Conservation (phyloP, 179 eudicot genomes). For the Actinidia chinensis region DNA sequence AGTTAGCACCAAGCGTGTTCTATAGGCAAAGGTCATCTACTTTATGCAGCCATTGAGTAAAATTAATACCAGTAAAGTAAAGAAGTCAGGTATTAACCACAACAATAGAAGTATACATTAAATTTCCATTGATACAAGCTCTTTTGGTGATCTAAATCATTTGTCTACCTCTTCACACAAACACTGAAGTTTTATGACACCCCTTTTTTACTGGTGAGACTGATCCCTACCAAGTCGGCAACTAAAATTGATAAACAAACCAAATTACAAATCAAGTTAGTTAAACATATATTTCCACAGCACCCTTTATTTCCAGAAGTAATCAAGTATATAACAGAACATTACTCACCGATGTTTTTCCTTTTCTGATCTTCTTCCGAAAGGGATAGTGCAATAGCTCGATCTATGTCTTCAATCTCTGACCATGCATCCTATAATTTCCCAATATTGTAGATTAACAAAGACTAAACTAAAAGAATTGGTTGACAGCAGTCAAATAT, state of each 20-base stretch:
- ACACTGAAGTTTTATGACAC: background rate
- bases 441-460: conserved; percentile 11
- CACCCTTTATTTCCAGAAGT: background rate
- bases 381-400: conserved; percentile 83
- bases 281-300: background rate
- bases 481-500: background rate
- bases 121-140: background rate
- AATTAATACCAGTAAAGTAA: conserved; percentile 7
- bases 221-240: background rate
- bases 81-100: background rate
- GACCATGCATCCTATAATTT: conserved; percentile 35
- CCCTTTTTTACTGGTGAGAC: background rate
- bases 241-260: conserved; percentile 1
- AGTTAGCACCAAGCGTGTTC: background rate
- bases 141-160: background rate
- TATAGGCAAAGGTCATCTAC: background rate
- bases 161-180: background rate
- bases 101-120: background rate
- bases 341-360: conserved; percentile 48
- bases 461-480: background rate
- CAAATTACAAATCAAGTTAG: background rate
- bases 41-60: background rate
- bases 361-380: conserved; percentile 63
- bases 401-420: conserved; percentile 70
- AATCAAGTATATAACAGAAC: conserved; percentile 3